Conservation (phyloP, 345 rosid species). For the Sapria himalayana region DNA sequence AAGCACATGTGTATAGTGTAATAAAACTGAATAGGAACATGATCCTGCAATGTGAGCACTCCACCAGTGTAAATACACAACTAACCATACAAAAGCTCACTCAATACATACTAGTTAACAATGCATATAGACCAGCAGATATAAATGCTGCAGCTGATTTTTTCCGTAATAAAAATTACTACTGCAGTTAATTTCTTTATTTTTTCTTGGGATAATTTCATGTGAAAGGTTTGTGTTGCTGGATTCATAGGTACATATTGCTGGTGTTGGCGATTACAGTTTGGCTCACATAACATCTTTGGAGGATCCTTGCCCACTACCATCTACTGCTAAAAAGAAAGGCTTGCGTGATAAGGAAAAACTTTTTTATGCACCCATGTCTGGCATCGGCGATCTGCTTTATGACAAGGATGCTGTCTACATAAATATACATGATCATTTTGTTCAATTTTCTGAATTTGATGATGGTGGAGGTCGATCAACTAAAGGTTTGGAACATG, state of each 20-base stretch:
- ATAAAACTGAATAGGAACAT: too few relatives aligned
- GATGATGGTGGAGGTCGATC: conserved; percentile 31
- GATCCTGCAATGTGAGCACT: too few relatives aligned
- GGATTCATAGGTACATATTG: conserved; percentile 97
- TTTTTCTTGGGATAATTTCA: too few relatives aligned
- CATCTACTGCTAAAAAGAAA: conserved; percentile 76
- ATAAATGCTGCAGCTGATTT: too few relatives aligned
- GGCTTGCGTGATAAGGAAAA: conserved; percentile 81
- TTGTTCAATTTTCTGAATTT: conserved; percentile 67
- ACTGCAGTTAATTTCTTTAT: too few relatives aligned
- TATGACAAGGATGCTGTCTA: conserved; percentile 97
- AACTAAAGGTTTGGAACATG: conserved; percentile 33
- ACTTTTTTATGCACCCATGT: conserved; percentile 92
- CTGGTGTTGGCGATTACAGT: conserved; percentile 90
- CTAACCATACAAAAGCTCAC: too few relatives aligned
- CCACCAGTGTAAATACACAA: too few relatives aligned
- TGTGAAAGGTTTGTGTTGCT: too few relatives aligned
- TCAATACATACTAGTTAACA: too few relatives aligned
- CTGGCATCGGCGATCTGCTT: conserved; percentile 82
- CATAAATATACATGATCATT: conserved; percentile 73
- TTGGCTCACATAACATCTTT: conserved; percentile 61
- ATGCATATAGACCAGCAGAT: too few relatives aligned
- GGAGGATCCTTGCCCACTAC: conserved; percentile 90
- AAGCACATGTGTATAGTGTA: too few relatives aligned
- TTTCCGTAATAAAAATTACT: too few relatives aligned